Conservation (phyloP, 306 rosid genomes). For the Quercus suber region DNA sequence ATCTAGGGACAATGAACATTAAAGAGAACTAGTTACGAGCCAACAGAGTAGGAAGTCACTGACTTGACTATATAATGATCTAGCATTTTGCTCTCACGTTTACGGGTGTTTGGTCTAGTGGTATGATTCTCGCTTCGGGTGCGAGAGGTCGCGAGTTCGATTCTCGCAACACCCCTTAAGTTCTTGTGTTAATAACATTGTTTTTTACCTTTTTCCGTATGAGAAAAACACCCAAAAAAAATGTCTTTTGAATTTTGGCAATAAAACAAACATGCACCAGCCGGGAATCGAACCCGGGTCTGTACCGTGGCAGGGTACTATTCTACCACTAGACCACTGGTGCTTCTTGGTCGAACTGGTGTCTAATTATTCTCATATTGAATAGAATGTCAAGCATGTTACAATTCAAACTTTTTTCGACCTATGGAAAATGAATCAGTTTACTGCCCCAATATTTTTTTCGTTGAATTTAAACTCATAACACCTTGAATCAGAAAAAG, state of each 20-base stretch:
- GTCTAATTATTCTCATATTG: too few relatives aligned
- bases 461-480: too few relatives aligned
- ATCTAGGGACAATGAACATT: too few relatives aligned
- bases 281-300: slow-evolving; percentile 43
- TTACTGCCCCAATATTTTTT: too few relatives aligned
- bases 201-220: too few relatives aligned
- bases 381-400: too few relatives aligned
- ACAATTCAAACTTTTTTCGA: too few relatives aligned
- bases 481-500: background rate
- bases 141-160: slow-evolving; percentile 43
- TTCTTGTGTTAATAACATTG: background rate
- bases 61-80: too few relatives aligned
- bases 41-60: too few relatives aligned
- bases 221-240: background rate
- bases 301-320: slow-evolving; percentile 42
- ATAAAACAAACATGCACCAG: slow-evolving; percentile 3
- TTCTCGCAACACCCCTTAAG: slow-evolving; percentile 31
- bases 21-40: too few relatives aligned
- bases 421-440: too few relatives aligned
- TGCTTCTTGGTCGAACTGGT: background rate
- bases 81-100: background rate
- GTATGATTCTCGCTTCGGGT: slow-evolving; percentile 42
- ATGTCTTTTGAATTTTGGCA: too few relatives aligned
- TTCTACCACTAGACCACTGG: slow-evolving; percentile 41
- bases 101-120: slow-evolving; percentile 36